Evolutionary conservation across 768 basidiomycete genomes (phyloP).

Genomic region (Infundibulicybe gibba): DNA sequence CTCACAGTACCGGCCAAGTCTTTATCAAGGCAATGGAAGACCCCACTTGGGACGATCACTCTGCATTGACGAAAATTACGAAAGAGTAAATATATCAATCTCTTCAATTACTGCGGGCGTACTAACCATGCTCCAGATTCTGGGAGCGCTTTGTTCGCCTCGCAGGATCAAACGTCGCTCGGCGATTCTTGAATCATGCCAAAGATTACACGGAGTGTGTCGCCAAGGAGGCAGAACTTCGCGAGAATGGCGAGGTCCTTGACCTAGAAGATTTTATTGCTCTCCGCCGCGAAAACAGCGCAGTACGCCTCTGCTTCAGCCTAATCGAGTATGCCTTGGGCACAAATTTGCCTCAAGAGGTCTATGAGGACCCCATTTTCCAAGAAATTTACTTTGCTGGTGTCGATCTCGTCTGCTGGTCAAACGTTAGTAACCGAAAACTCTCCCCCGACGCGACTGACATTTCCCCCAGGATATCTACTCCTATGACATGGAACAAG

Average conservation of each 20-base stretch:
- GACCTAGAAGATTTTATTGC: conserved; percentile 48
- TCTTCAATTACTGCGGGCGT: no score
- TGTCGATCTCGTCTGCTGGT: conserved; percentile 65
- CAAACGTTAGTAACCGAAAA: conserved; percentile 42
- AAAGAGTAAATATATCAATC: conserved; percentile 44
- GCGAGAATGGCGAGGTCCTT: conserved; percentile 53
- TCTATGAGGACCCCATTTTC: conserved; percentile 55
- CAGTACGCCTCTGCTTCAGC: conserved; percentile 58
- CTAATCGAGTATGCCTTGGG: conserved; percentile 59
- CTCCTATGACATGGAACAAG: conserved; percentile 72
- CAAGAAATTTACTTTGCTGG: conserved; percentile 53
- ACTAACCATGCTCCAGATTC: conserved; percentile 35
- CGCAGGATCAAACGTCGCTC: conserved; percentile 42
- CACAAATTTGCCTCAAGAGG: conserved; percentile 59
- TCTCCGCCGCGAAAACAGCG: conserved; percentile 69
- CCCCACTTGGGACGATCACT: conserved; percentile 49
- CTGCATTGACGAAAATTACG: conserved; percentile 55
- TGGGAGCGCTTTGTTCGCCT: conserved; percentile 40
- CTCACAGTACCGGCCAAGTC: conserved; percentile 46
- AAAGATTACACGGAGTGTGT: conserved; percentile 57
- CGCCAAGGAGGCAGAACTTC: conserved; percentile 57
- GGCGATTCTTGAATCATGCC: conserved; percentile 50
- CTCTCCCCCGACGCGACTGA: conserved; percentile 1
- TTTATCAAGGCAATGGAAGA: conserved; percentile 52
- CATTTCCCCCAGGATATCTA: conserved; percentile 51